Percentiles rank a stretch among this genome's conserved stretches.
phyloP scores from a whole-genome alignment of 1,284 basidiomycete genomes.

The Austroboletus olivaceoglutinosus region DNA sequence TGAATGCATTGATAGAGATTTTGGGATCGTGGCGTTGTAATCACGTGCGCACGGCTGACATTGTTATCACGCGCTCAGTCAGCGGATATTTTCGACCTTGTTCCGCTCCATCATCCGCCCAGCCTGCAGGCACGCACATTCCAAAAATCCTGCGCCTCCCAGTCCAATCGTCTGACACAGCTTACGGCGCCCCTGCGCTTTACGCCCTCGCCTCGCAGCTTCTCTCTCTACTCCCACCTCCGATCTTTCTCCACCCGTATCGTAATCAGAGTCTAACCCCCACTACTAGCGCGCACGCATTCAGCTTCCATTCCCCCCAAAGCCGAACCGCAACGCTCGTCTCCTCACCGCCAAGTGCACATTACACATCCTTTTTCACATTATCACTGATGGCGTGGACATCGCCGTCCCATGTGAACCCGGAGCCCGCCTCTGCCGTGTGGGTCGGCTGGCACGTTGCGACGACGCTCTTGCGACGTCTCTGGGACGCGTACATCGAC shows the following conservation, averaged over 20 bases:
- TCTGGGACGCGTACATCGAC: conserved; percentile 60
- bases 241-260: conserved; percentile 22
- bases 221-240: conserved; percentile 1
- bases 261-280: conserved; percentile 20
- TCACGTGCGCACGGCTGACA: too few relatives aligned
- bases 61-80: too few relatives aligned
- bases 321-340: not conserved
- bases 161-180: not conserved
- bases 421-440: conserved; percentile 9
- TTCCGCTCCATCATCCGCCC: not conserved
- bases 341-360: not conserved
- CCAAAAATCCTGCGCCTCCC: not conserved
- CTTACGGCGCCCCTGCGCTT: conserved; percentile 14
- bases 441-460: conserved; percentile 10
- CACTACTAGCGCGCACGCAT: not conserved
- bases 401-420: conserved; percentile 9
- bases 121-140: not conserved
- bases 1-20: conserved; percentile 21
- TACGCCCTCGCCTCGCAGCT: conserved; percentile 3
- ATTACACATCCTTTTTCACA: not conserved
- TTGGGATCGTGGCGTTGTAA: conserved; percentile 3
- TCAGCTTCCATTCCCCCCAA: not conserved
- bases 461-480: conserved; percentile 4
- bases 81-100: too few relatives aligned
- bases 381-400: conserved; percentile 7